Conservation (phyloP, 768 basidiomycete genomes). For the Boletus vinaceobasis region DNA sequence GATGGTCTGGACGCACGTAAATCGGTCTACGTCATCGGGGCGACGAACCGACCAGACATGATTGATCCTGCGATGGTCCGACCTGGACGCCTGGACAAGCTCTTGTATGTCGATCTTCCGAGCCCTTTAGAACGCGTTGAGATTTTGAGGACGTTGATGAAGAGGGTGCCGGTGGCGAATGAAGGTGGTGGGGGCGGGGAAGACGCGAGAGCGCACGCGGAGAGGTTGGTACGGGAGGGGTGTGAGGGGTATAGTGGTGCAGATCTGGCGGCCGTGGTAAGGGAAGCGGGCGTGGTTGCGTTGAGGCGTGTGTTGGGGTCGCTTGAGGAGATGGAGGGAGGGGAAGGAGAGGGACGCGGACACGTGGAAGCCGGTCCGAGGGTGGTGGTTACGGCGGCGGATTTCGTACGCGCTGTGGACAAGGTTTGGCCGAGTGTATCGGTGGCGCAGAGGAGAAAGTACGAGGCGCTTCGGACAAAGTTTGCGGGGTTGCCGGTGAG, state of each 20-base stretch:
- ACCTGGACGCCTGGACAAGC: conserved; percentile 92
- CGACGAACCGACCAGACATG: conserved; percentile 95
- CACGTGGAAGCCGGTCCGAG: neutral
- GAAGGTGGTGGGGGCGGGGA: neutral
- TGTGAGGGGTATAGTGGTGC: conserved; percentile 93
- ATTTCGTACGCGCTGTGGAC: neutral
- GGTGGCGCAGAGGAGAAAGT: neutral
- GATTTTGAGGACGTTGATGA: conserved; percentile 73
- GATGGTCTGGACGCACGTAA: conserved; percentile 88
- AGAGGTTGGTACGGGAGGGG: conserved; percentile 49
- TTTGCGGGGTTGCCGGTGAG: neutral
- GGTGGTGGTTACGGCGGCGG: neutral
- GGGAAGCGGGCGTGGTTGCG: conserved; percentile 88
- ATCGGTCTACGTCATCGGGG: conserved; percentile 89
- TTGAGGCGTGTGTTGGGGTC: conserved; percentile 65
- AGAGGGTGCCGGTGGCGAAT: conserved; percentile 58
- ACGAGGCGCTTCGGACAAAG: neutral
- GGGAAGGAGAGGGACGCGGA: conserved; percentile 6
- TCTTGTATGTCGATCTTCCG: conserved; percentile 90
- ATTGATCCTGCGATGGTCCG: conserved; percentile 97
- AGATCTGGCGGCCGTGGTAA: conserved; percentile 81
- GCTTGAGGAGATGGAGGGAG: conserved; percentile 55
- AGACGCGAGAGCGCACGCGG: conserved; percentile 28
- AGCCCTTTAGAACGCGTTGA: conserved; percentile 69
- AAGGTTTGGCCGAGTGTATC: neutral